phyloP scores from a whole-genome alignment of 2,329 filamentous ascomycete genomes.

The Lomentospora prolificans region DNA sequence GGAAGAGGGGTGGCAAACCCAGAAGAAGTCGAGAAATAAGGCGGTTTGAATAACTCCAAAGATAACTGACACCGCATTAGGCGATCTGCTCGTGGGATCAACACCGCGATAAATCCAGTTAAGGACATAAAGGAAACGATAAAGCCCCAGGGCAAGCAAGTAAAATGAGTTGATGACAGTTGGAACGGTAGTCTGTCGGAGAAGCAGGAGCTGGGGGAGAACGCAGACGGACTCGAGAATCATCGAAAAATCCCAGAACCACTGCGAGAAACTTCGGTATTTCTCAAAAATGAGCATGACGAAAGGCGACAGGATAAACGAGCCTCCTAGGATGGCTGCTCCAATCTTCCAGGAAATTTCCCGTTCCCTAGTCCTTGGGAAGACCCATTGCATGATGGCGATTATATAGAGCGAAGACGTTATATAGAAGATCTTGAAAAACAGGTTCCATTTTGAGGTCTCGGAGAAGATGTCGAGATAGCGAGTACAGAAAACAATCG shows the following conservation, averaged over 20 bases:
- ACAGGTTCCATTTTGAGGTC: slow-evolving; percentile 55
- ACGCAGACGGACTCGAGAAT: slow-evolving; percentile 87
- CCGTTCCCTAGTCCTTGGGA: slow-evolving; percentile 75
- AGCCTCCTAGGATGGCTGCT: slow-evolving; percentile 55
- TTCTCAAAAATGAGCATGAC: slow-evolving; percentile 57
- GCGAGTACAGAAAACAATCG: slow-evolving; percentile 72
- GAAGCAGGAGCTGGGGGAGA: slow-evolving; percentile 79
- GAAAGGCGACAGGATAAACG: slow-evolving; percentile 60
- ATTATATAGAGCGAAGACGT: slow-evolving; percentile 77
- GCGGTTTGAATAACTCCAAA: slow-evolving; percentile 86
- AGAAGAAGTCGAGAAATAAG: slow-evolving; percentile 87
- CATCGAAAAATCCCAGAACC: slow-evolving; percentile 79
- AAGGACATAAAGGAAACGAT: slow-evolving; percentile 79
- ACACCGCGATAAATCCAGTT: slow-evolving; percentile 75
- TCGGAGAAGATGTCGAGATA: slow-evolving; percentile 73
- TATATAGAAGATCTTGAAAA: slow-evolving; percentile 87
- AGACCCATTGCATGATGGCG: slow-evolving; percentile 76
- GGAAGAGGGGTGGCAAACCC: slow-evolving; percentile 43
- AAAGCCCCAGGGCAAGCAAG: slow-evolving; percentile 75
- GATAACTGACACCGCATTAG: slow-evolving; percentile 65
- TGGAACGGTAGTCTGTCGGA: slow-evolving; percentile 89
- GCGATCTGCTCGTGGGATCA: slow-evolving; percentile 46
- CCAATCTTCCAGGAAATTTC: slow-evolving; percentile 93
- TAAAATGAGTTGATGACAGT: slow-evolving; percentile 98
- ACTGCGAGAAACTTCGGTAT: slow-evolving; percentile 47